Percentiles rank a stretch among this genome's conserved stretches.
Conservation (phyloP, 805 yeast species). For the Metschnikowia hibisci region DNA sequence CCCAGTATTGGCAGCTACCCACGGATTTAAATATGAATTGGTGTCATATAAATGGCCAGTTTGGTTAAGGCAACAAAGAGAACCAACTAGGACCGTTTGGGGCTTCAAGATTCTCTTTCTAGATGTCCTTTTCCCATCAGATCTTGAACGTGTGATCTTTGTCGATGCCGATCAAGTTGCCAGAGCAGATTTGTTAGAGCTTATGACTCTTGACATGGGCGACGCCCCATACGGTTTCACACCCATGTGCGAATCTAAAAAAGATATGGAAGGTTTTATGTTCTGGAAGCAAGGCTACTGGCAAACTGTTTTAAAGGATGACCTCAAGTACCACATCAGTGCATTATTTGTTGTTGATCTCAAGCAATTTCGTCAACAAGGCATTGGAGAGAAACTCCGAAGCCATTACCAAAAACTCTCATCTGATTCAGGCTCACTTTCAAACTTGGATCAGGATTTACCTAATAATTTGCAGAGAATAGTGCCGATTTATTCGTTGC, state of each 20-base stretch:
- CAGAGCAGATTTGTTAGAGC: conserved; percentile 67
- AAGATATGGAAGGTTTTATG: conserved; percentile 77
- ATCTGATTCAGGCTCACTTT: conserved; percentile 71
- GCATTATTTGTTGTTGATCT: conserved; percentile 84
- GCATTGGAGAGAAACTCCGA: conserved; percentile 78
- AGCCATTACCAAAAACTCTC: conserved; percentile 81
- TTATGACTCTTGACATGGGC: conserved; percentile 62
- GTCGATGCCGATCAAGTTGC: conserved; percentile 85
- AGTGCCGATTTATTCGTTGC: conserved; percentile 67
- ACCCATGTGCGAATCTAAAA: conserved; percentile 80
- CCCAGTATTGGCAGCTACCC: conserved; percentile 54
- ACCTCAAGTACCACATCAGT: conserved; percentile 71
- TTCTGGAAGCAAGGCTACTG: conserved; percentile 96
- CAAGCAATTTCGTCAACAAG: conserved; percentile 53
- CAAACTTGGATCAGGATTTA: conserved; percentile 87
- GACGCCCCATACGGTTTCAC: conserved; percentile 86
- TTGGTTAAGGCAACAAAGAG: conserved; percentile 79
- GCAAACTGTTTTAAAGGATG: conserved; percentile 57
- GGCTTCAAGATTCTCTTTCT: conserved; percentile 83
- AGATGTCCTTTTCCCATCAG: conserved; percentile 83
- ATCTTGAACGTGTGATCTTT: conserved; percentile 69
- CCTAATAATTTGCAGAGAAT: conserved; percentile 79
- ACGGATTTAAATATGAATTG: conserved; percentile 67
- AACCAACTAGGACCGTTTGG: conserved; percentile 77
- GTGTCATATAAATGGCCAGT: conserved; percentile 90